A percentile compares a stretch with the other conserved stretches of the same genome.
These are phyloP conservation scores for Vanrija sp. DNA, from an alignment of 1,284 basidiomycete genomes.

Conservation along the genomic window DNA sequence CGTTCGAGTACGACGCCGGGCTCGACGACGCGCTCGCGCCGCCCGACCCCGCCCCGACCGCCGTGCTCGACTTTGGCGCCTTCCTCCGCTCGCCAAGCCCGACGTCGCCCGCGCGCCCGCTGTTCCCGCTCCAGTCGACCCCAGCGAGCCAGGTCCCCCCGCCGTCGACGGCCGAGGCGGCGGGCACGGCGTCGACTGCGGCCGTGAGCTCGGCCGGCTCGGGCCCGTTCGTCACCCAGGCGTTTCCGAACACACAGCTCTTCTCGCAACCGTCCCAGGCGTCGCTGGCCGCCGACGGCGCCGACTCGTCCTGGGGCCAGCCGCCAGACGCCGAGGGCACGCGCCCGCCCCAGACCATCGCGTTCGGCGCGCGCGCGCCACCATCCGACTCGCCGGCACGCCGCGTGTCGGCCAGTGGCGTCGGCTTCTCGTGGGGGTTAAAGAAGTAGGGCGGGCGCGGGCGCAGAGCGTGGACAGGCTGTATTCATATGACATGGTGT, in stretches of 20 bases:
- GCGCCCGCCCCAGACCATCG: neutral
- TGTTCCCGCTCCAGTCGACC: neutral
- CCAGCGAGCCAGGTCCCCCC: constrained; percentile 5
- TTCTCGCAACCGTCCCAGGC: neutral
- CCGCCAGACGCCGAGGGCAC: neutral
- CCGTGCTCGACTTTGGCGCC: constrained; percentile 10
- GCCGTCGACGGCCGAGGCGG: neutral
- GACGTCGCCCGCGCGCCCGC: neutral
- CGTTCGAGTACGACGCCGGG: neutral
- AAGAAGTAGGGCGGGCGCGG: neutral
- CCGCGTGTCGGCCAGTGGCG: neutral
- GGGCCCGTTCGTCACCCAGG: neutral
- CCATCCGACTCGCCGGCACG: neutral
- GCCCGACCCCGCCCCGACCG: neutral
- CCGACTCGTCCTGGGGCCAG: neutral
- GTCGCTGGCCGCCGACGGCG: neutral
- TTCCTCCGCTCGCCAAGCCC: constrained; percentile 14
- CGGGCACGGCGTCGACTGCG: neutral
- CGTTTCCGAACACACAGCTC: neutral
- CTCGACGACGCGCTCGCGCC: neutral
- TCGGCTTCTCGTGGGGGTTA: constrained; percentile 9
- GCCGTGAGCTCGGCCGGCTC: neutral
- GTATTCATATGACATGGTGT: neutral
- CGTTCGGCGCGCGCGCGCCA: neutral
- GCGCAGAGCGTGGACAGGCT: neutral